Percentiles rank a stretch among this genome's conserved stretches.
Conservation (phyloP, 2,329 filamentous ascomycete genomes). For the Bipolaris gigantea region DNA sequence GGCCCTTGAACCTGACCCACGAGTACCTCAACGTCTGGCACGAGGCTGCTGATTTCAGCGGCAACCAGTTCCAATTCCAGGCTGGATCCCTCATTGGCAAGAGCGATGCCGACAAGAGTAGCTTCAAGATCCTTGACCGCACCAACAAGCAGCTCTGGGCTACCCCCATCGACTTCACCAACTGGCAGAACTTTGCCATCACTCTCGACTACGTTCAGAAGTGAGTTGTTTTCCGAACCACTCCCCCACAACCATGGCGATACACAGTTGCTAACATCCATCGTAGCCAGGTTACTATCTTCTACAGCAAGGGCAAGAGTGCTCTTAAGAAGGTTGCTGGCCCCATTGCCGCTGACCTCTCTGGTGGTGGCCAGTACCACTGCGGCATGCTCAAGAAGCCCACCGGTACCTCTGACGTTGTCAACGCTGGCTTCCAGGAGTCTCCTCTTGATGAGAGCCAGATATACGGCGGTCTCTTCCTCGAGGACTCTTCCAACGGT, state of each 20-base stretch:
- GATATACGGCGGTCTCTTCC: conserved; percentile 46
- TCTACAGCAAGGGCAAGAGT: conserved; percentile 56
- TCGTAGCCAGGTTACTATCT: conserved; percentile 58
- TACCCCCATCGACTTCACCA: conserved; percentile 53
- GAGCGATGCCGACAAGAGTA: conserved; percentile 49
- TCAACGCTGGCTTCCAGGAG: conserved; percentile 43
- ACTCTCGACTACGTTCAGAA: conserved; percentile 60
- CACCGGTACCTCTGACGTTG: conserved; percentile 47
- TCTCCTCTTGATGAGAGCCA: conserved; percentile 43
- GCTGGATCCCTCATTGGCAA: conserved; percentile 55
- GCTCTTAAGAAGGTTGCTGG: conserved; percentile 54
- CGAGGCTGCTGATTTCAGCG: conserved; percentile 46
- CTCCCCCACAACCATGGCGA: accelerated
- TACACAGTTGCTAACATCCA: neutral
- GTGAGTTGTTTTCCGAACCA: conserved; percentile 44
- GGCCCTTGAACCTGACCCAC: conserved; percentile 61
- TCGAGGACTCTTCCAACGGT: conserved; percentile 42
- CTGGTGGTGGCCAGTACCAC: conserved; percentile 63
- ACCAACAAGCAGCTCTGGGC: conserved; percentile 51
- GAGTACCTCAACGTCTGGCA: conserved; percentile 58
- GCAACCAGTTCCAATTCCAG: conserved; percentile 54
- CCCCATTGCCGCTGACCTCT: conserved; percentile 54
- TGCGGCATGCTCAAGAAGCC: conserved; percentile 66
- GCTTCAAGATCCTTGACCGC: conserved; percentile 46
- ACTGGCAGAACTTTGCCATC: conserved; percentile 66